Conservation (phyloP, 768 basidiomycete species). For the Baorangia bicolor region DNA sequence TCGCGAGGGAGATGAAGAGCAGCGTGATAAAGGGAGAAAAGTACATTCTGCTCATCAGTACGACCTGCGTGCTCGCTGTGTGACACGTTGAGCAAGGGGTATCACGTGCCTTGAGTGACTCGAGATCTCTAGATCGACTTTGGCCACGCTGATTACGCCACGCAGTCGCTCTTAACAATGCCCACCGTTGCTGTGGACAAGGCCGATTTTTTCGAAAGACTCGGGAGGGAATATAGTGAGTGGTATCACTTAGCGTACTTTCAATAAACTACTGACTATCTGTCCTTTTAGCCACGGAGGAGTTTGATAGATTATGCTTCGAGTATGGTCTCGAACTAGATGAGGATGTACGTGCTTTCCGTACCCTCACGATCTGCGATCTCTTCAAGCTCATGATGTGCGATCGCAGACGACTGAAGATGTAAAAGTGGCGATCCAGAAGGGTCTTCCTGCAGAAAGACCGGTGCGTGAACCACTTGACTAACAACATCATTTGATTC, state of each 20-base stretch:
- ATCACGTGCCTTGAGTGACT: slow-evolving; percentile 3
- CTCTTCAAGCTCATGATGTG: neutral
- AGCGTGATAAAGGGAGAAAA: slow-evolving; percentile 6
- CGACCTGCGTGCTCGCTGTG: slow-evolving; percentile 1
- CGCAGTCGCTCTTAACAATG: slow-evolving; percentile 45
- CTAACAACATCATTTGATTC: neutral
- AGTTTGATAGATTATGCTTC: slow-evolving; percentile 94
- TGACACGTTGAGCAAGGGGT: slow-evolving; percentile 12
- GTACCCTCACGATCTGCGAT: neutral
- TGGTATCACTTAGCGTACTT: slow-evolving; percentile 10
- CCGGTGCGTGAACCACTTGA: slow-evolving; percentile 51
- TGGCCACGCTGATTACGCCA: neutral
- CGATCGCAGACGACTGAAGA: slow-evolving; percentile 77
- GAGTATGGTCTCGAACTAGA: slow-evolving; percentile 98
- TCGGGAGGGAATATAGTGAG: slow-evolving; percentile 81
- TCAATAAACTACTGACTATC: slow-evolving; percentile 10
- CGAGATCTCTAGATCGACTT: neutral
- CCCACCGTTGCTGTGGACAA: slow-evolving; percentile 97
- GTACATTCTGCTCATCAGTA: slow-evolving; percentile 8
- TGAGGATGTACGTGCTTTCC: slow-evolving; percentile 74
- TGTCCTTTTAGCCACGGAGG: slow-evolving; percentile 70
- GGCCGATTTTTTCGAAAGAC: slow-evolving; percentile 85
- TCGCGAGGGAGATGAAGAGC: slow-evolving; percentile 9
- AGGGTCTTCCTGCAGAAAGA: slow-evolving; percentile 81
- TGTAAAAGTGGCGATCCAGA: slow-evolving; percentile 77